phyloP scores from a whole-genome alignment of 2,329 filamentous ascomycete genomes.

The Leptosphaerulina australis region DNA sequence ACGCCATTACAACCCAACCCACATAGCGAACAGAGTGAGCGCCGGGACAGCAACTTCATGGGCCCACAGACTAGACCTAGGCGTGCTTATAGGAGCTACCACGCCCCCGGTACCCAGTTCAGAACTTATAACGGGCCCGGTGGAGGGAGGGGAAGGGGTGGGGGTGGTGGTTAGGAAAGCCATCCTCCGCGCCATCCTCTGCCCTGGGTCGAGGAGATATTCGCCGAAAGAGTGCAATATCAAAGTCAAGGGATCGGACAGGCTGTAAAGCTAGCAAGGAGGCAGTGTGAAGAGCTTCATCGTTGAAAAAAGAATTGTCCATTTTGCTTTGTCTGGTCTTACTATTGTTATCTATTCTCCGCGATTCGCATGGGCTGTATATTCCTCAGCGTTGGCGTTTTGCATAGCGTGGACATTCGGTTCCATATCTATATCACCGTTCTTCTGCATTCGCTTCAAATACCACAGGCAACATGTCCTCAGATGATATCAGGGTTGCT shows the following conservation, averaged over 20 bases:
- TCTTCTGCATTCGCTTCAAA: slow-evolving; percentile 7
- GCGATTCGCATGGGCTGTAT: neutral
- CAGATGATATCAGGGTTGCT: neutral
- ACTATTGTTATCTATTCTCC: neutral
- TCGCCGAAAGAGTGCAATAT: too few relatives aligned
- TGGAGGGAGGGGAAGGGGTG: slow-evolving; percentile 28
- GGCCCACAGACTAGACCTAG: slow-evolving; percentile 37
- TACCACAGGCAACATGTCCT: slow-evolving; percentile 15
- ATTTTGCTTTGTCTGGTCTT: neutral
- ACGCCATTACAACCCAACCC: slow-evolving; percentile 18
- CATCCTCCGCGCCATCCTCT: neutral
- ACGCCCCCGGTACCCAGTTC: slow-evolving; percentile 45
- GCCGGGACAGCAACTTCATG: slow-evolving; percentile 22
- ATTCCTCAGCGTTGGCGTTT: slow-evolving; percentile 24
- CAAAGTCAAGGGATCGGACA: too few relatives aligned
- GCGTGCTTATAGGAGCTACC: slow-evolving; percentile 40
- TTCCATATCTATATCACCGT: slow-evolving; percentile 1
- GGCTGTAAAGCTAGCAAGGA: too few relatives aligned
- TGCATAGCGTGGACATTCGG: slow-evolving; percentile 23
- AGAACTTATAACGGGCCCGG: slow-evolving; percentile 41
- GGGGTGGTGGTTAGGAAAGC: slow-evolving; percentile 30
- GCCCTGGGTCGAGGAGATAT: too few relatives aligned
- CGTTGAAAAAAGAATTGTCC: neutral
- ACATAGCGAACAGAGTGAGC: slow-evolving; percentile 32
- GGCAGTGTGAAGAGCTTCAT: neutral